These are phyloP conservation scores for Quercus variabilis DNA, from an alignment of 306 rosid species.

Conservation along the genomic window DNA sequence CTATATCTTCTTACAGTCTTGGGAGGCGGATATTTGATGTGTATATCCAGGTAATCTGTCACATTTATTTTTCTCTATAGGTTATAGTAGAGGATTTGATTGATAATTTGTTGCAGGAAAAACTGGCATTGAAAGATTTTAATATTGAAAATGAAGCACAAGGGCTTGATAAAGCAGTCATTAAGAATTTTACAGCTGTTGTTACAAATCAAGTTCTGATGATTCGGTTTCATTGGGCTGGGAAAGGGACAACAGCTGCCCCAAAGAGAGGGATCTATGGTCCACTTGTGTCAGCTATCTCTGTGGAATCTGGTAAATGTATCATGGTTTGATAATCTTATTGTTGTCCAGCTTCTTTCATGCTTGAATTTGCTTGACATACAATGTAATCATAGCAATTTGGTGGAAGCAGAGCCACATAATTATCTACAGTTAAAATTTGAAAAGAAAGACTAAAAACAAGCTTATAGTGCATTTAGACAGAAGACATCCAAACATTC, in stretches of 20 bases:
- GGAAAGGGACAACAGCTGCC: constrained; percentile 51
- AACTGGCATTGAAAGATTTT: constrained; percentile 39
- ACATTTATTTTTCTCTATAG: neutral
- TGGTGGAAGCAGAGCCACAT: no score
- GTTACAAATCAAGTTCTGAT: constrained; percentile 29
- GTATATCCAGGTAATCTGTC: constrained; percentile 53
- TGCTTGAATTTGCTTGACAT: no score
- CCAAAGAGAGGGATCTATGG: no score
- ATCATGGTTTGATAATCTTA: no score
- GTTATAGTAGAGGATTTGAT: constrained; percentile 12
- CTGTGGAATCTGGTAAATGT: no score
- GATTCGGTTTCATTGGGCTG: constrained; percentile 65
- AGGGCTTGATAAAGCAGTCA: constrained; percentile 34
- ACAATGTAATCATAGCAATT: no score
- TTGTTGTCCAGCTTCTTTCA: no score
- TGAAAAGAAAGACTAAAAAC: no score
- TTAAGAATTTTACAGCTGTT: constrained; percentile 23
- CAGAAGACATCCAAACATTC: no score
- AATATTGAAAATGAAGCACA: constrained; percentile 36
- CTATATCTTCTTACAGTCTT: constrained; percentile 43
- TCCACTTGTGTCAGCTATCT: no score
- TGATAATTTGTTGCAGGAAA: constrained; percentile 32
- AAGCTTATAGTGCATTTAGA: no score
- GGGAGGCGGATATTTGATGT: constrained; percentile 63
- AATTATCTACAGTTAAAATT: no score